phyloP scores from a whole-genome alignment of 2,329 filamentous ascomycete genomes.

The Aspergillus transmontanensis region DNA sequence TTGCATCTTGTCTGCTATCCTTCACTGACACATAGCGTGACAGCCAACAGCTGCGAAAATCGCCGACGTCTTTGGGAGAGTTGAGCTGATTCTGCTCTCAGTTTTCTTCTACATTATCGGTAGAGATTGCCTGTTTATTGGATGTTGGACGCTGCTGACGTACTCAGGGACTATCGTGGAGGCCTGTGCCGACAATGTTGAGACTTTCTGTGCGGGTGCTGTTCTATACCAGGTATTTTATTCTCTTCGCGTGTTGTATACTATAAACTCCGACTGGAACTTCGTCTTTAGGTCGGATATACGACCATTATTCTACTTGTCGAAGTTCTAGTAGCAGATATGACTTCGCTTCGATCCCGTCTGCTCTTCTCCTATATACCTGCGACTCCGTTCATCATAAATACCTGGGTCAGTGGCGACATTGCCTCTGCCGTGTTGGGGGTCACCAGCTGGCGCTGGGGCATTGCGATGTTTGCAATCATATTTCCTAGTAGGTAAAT shows the following conservation, averaged over 20 bases:
- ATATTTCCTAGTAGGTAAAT: slow-evolving; percentile 53
- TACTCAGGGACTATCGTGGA: slow-evolving; percentile 57
- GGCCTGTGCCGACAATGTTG: slow-evolving; percentile 52
- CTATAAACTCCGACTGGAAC: not conserved
- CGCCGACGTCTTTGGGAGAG: slow-evolving; percentile 64
- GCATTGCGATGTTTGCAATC: slow-evolving; percentile 65
- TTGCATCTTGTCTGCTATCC: not conserved
- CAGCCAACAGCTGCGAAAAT: slow-evolving; percentile 63
- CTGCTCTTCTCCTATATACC: slow-evolving; percentile 68
- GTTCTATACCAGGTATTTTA: slow-evolving; percentile 56
- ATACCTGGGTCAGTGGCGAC: slow-evolving; percentile 66
- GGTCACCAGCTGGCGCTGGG: slow-evolving; percentile 61
- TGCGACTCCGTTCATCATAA: slow-evolving; percentile 60
- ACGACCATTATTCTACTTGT: slow-evolving; percentile 63
- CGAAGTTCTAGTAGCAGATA: slow-evolving; percentile 66
- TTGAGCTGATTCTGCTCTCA: slow-evolving; percentile 59
- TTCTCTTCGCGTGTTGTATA: no score
- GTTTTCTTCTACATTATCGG: slow-evolving; percentile 60
- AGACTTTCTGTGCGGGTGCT: slow-evolving; percentile 59
- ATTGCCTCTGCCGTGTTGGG: slow-evolving; percentile 55
- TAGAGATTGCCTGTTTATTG: slow-evolving; percentile 15
- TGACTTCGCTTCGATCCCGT: slow-evolving; percentile 64
- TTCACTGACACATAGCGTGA: not conserved
- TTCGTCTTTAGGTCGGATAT: slow-evolving; percentile 55
- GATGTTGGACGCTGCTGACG: not conserved